Conservation (phyloP, 371 early-diverging fungal species). For the Funneliformis caledonium region DNA sequence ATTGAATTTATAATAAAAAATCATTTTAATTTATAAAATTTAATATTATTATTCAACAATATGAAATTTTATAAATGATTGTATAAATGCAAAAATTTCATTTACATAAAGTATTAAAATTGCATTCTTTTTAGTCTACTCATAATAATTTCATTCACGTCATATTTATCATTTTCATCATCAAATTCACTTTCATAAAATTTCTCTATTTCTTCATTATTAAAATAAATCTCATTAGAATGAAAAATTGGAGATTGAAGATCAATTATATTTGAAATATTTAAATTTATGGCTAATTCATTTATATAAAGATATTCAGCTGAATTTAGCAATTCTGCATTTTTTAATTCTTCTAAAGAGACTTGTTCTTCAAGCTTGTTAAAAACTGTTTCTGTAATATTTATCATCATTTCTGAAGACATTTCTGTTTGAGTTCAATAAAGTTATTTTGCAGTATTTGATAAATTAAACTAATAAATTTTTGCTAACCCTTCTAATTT, state of each 20-base stretch:
- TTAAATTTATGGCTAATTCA: not conserved
- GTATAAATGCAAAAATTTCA: too few species aligned
- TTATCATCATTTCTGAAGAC: not conserved
- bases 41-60: too few species aligned
- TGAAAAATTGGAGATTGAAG: not conserved
- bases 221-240: not conserved
- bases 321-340: not conserved
- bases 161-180: not conserved
- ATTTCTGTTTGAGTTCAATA: not conserved
- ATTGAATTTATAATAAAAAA: too few species aligned
- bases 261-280: conserved; percentile 2
- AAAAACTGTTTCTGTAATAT: conserved; percentile 10
- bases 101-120: too few species aligned
- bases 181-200: not conserved
- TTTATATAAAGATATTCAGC: not conserved
- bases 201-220: not conserved
- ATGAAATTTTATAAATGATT: too few species aligned
- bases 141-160: not conserved
- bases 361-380: not conserved
- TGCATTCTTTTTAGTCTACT: too few species aligned
- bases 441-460: not conserved
- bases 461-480: conserved; percentile 2
- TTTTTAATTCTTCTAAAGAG: not conserved
- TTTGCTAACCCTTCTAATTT: conserved; percentile 5
- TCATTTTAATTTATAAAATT: too few species aligned